These are phyloP conservation scores for Umbelopsis sp. DNA, from an alignment of 192 early-diverging fungal species.

Conservation along the genomic window DNA sequence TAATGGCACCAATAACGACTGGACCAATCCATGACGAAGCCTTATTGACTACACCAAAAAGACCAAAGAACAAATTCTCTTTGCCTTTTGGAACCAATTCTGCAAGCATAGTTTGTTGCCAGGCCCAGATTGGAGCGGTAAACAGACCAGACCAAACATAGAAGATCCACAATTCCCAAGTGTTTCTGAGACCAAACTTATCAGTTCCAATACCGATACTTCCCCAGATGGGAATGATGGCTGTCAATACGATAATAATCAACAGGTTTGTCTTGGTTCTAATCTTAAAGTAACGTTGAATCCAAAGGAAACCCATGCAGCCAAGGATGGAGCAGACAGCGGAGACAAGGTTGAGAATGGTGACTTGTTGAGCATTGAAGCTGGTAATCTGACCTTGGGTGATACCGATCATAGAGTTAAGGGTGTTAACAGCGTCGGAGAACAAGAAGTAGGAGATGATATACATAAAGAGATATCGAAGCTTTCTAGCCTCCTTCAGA, in stretches of 20 bases:
- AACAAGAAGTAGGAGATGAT: constrained; percentile 73
- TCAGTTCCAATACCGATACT: constrained; percentile 59
- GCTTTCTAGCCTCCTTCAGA: constrained; percentile 43
- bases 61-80: constrained; percentile 70
- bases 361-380: constrained; percentile 48
- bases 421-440: constrained; percentile 65
- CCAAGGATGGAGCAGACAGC: constrained; percentile 56
- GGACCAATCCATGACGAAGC: constrained; percentile 75
- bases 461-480: constrained; percentile 62
- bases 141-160: constrained; percentile 64
- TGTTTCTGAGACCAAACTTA: constrained; percentile 53
- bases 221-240: constrained; percentile 62
- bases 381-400: constrained; percentile 62
- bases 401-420: constrained; percentile 53
- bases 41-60: constrained; percentile 75
- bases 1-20: constrained; percentile 67
- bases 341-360: constrained; percentile 60
- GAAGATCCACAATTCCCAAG: constrained; percentile 60
- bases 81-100: constrained; percentile 65
- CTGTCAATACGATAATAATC: constrained; percentile 47
- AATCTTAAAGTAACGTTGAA: constrained; percentile 52
- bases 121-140: constrained; percentile 57
- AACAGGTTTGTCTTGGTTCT: constrained; percentile 57
- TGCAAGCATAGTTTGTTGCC: constrained; percentile 63
- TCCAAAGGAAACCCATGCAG: constrained; percentile 50